These are phyloP conservation scores for Phytophthora tubulina DNA, from an alignment of 352 stramenopile genomes.

Conservation along the genomic window DNA sequence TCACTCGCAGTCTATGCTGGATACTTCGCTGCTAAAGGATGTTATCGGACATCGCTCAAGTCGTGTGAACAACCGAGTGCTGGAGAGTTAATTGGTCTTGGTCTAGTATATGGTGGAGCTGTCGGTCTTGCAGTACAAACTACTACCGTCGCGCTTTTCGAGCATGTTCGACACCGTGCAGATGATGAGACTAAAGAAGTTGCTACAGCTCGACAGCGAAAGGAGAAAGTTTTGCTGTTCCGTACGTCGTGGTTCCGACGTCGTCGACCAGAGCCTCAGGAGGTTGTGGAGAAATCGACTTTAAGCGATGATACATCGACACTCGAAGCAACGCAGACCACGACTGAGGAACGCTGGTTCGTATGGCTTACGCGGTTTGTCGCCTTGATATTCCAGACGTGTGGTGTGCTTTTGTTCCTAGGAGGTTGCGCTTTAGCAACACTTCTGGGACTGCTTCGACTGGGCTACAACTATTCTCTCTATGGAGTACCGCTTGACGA, in stretches of 20 bases:
- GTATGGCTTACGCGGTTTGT: constrained; percentile 67
- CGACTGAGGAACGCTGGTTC: constrained; percentile 84
- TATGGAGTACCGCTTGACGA: constrained; percentile 67
- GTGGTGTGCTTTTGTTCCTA: constrained; percentile 51
- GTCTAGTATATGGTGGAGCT: constrained; percentile 64
- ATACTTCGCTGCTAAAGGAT: constrained; percentile 68
- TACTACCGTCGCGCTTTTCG: constrained; percentile 49
- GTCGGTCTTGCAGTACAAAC: constrained; percentile 57
- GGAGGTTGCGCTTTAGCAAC: constrained; percentile 58
- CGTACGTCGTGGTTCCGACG: constrained; percentile 38
- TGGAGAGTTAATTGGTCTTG: constrained; percentile 57
- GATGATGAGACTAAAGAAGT: constrained; percentile 72
- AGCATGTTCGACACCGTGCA: constrained; percentile 67
- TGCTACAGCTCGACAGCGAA: constrained; percentile 64
- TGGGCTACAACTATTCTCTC: constrained; percentile 58
- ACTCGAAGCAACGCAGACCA: constrained; percentile 59
- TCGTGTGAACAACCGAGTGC: constrained; percentile 65
- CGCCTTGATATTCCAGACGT: constrained; percentile 47
- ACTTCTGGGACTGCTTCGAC: constrained; percentile 59
- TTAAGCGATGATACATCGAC: constrained; percentile 38
- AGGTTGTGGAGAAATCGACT: constrained; percentile 8
- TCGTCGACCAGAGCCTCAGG: constrained; percentile 3
- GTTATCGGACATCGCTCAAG: constrained; percentile 65
- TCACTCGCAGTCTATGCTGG: constrained; percentile 58
- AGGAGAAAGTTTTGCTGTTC: constrained; percentile 83